Percentiles rank a stretch among this genome's conserved stretches.
These are phyloP conservation scores for Stephanodiscus minutulus DNA, from an alignment of 108 stramenopile genomes.

Conservation along the genomic window DNA sequence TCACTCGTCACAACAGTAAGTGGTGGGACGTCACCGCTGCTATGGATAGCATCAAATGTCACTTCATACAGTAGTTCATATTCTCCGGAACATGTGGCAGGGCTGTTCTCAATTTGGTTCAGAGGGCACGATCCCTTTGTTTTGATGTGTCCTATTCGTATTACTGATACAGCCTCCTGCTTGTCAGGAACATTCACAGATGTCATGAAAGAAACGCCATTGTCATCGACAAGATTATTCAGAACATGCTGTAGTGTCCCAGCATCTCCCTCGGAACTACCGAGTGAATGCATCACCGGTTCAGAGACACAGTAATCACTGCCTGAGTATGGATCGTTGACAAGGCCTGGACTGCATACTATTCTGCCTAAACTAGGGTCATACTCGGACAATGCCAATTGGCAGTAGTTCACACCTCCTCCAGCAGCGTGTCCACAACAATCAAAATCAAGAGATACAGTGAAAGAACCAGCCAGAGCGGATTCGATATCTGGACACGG, in stretches of 20 bases:
- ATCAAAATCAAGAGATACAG: constrained; percentile 71
- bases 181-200: constrained; percentile 31
- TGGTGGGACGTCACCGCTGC: constrained; percentile 76
- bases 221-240: constrained; percentile 51
- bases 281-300: constrained; percentile 31
- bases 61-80: constrained; percentile 66
- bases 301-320: constrained; percentile 52
- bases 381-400: constrained; percentile 50
- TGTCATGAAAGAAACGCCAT: constrained; percentile 53
- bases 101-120: constrained; percentile 16
- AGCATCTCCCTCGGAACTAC: constrained; percentile 35
- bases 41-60: constrained; percentile 62
- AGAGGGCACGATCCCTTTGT: constrained; percentile 46
- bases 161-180: constrained; percentile 38
- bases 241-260: constrained; percentile 48
- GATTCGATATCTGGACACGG: constrained; percentile 58
- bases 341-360: constrained; percentile 53
- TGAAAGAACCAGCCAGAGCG: constrained; percentile 56
- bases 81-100: constrained; percentile 51
- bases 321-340: constrained; percentile 39
- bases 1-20: constrained; percentile 39
- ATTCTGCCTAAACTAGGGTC: constrained; percentile 38
- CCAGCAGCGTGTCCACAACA: constrained; percentile 36
- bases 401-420: constrained; percentile 58
- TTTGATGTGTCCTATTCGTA: constrained; percentile 43